Conservation (phyloP, 2,329 filamentous ascomycete genomes). For the Calonectria naviculata region DNA sequence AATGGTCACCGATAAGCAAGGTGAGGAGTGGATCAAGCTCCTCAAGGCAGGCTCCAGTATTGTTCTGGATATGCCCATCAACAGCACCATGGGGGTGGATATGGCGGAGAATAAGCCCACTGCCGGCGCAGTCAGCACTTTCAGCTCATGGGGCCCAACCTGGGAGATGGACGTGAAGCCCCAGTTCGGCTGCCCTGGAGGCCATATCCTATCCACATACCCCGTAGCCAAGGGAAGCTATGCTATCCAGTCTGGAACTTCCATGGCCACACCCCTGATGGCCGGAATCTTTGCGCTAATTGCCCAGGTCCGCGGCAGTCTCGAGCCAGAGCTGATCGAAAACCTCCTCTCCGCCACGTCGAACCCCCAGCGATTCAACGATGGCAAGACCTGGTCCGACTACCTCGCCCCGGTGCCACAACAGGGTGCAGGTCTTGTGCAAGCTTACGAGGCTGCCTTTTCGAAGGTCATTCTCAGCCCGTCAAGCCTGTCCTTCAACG, state of each 20-base stretch:
- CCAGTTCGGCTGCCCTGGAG: slow-evolving; percentile 66
- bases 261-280: slow-evolving; percentile 69
- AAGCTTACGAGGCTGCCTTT: slow-evolving; percentile 69
- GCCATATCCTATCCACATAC: slow-evolving; percentile 69
- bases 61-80: slow-evolving; percentile 53
- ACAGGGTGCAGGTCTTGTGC: slow-evolving; percentile 70
- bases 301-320: slow-evolving; percentile 61
- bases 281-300: slow-evolving; percentile 67
- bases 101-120: slow-evolving; percentile 53
- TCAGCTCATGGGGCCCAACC: slow-evolving; percentile 70
- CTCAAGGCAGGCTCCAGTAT: slow-evolving; percentile 58
- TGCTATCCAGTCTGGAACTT: slow-evolving; percentile 65
- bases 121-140: slow-evolving; percentile 64
- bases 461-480: slow-evolving; percentile 63
- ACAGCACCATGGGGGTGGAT: slow-evolving; percentile 48
- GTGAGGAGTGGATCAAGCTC: slow-evolving; percentile 55
- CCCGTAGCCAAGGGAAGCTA: slow-evolving; percentile 59
- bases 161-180: slow-evolving; percentile 69
- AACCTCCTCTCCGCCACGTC: slow-evolving; percentile 61
- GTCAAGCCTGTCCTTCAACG: slow-evolving; percentile 72
- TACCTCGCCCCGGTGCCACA: slow-evolving; percentile 67
- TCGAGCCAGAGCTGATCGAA: slow-evolving; percentile 61
- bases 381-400: slow-evolving; percentile 48
- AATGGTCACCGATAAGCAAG: slow-evolving; percentile 55
- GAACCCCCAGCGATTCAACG: slow-evolving; percentile 61